Evolutionary conservation across 768 basidiomycete genomes (phyloP).

Genomic region (Lactarius sanguifluus): DNA sequence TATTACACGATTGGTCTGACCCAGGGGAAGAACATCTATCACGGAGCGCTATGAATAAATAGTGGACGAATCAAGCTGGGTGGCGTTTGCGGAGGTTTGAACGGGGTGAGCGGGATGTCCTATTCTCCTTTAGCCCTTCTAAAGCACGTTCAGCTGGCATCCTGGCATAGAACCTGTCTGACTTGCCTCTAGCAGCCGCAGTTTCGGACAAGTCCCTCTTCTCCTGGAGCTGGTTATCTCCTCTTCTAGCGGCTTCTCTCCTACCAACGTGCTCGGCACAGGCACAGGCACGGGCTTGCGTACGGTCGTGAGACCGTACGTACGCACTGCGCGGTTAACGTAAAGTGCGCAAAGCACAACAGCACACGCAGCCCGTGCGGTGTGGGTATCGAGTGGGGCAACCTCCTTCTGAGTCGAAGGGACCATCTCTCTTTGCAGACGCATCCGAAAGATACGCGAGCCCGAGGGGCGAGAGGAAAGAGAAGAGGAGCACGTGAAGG

Average conservation of each 20-base stretch:
- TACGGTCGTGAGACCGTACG: constrained; percentile 42
- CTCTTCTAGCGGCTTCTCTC: constrained; percentile 16
- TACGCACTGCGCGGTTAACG: constrained; percentile 60
- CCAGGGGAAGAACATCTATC: not conserved
- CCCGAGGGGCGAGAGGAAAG: constrained; percentile 27
- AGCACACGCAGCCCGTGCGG: constrained; percentile 72
- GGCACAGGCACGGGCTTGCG: constrained; percentile 1
- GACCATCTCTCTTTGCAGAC: not conserved
- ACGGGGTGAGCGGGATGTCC: constrained; percentile 5
- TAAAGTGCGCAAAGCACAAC: constrained; percentile 63
- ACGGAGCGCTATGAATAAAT: not conserved
- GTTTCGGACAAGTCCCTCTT: constrained; percentile 16
- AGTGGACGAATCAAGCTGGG: constrained; percentile 10
- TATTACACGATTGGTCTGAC: not conserved
- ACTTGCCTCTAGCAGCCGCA: constrained; percentile 13
- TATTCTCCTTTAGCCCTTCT: constrained; percentile 14
- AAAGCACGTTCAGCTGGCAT: constrained; percentile 4
- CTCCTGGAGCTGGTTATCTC: constrained; percentile 1
- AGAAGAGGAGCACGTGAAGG: constrained; percentile 25
- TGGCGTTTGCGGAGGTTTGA: constrained; percentile 13
- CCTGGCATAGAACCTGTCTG: not conserved
- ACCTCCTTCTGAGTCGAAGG: constrained; percentile 24
- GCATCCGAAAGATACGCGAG: constrained; percentile 19
- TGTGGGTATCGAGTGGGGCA: constrained; percentile 57
- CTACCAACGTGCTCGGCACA: not conserved